Evolutionary conservation across 495 filamentous ascomycete species (phyloP), one percentile per base, ranked within the genome.

Genomic region (Peziza echinospora): DNA sequence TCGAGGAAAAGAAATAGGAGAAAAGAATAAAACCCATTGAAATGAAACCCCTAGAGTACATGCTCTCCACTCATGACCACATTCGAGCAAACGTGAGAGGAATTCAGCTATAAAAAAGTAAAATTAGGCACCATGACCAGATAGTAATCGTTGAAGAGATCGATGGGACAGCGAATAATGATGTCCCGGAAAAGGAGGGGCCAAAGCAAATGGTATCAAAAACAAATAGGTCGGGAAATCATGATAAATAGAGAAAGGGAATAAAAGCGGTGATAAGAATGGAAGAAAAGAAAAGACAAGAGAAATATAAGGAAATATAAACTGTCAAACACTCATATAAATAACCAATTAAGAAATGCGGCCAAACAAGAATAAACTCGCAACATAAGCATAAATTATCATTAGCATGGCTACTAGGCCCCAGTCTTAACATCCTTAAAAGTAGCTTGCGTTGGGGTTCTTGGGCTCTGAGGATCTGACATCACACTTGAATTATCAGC

Each of bases 401-500:
- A n/a, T n/a, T n/a, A n/a, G n/a, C n/a, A n/a, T n/a, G n/a, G n/a
- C n/a, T n/a, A n/a, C n/a, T n/a, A n/a, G n/a, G n/a, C n/a, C n/a
- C n/a, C n/a, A n/a, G n/a, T n/a, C n/a, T n/a, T n/a, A n/a, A n/a
- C n/a, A n/a, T n/a, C n/a, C 30, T 37, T 17, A 37, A 37, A 37
- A 2, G 13, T 11, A 11, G 30, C 30, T 37, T 37, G 30, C 19
- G 30, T 37, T 17, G 30, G 30, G 13, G 30, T 37, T 5, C 13
- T 37, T 37, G 30, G 30, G 30, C 30, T 37, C 30, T 37, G 30
- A 37, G 30, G 30, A 13, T 37, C 30, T 37, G 6, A 37, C n/a
- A n/a, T n/a, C n/a, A n/a, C n/a, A 37, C 30, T 17, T 2, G 13
- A 11, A 37, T 37, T 37, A 11, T 37, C 55, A 17, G 48, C 55